These are phyloP conservation scores for Torulaspora delbrueckii DNA, from an alignment of 805 yeast genomes.

Conservation along the genomic window DNA sequence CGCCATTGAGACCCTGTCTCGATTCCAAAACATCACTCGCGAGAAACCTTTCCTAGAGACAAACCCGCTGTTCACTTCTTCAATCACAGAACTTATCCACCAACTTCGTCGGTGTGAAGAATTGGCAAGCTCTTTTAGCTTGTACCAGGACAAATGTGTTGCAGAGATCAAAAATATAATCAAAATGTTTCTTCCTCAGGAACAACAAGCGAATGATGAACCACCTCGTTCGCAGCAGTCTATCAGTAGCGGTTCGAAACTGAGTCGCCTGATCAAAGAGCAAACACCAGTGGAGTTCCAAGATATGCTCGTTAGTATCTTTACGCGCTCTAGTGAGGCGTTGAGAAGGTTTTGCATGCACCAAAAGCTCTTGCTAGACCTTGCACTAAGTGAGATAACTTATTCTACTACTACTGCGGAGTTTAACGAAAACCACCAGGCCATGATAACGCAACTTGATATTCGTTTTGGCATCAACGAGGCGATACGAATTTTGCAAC, in stretches of 20 bases:
- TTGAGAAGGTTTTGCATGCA: constrained; percentile 69
- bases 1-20: constrained; percentile 44
- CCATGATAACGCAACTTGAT: constrained; percentile 54
- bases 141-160: constrained; percentile 64
- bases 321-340: constrained; percentile 62
- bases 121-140: constrained; percentile 53
- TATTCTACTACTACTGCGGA: constrained; percentile 28
- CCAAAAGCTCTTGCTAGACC: constrained; percentile 71
- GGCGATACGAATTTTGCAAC: constrained; percentile 67
- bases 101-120: constrained; percentile 61
- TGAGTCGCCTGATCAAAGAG: constrained; percentile 50
- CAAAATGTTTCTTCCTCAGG: constrained; percentile 57
- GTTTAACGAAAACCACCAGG: constrained; percentile 28
- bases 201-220: constrained; percentile 17
- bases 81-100: constrained; percentile 45
- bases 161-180: constrained; percentile 71
- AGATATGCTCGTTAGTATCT: constrained; percentile 57
- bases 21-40: constrained; percentile 35
- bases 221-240: constrained; percentile 18
- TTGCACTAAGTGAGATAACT: constrained; percentile 48
- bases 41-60: constrained; percentile 40
- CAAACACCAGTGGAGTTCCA: constrained; percentile 75
- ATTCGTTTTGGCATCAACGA: constrained; percentile 59
- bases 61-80: constrained; percentile 38
- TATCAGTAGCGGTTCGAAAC: constrained; percentile 36